Evolutionary conservation across 2,329 filamentous ascomycete species (phyloP), one percentile per base, ranked within the genome.

Genomic region (Acephala macrosclerotiorum): DNA sequence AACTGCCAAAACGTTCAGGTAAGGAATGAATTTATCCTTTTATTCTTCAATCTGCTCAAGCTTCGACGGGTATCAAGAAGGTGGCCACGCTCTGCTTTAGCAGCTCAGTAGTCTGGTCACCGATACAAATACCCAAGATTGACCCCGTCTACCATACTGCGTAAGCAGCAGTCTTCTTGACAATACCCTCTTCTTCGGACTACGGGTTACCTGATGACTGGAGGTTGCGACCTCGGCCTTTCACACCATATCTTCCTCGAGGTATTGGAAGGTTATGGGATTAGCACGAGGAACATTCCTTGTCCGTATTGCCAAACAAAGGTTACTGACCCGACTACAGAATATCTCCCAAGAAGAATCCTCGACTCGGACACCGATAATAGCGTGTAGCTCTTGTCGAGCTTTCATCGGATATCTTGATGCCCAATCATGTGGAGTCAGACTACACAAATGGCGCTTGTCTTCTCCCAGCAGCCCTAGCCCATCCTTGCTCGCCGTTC

Each of bases 121-220:
- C 87, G 88, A 90, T 91, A 90, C 88, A 87, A 85, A 80, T 87
- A 83, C 87, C 88, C 88, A 74, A 91, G 72, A 91, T 77, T 66
- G 80, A 87, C 59, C 67, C 63, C 68, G 70, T 63, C 64, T 67
- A 63, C 67, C 67, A 65, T 64, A 74, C 73, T 74, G 75, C 72
- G 71, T 73, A 67, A 65, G 69, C 65, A 68, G 68, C 70, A 69
- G 71, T 68, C 69, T 66, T 64, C 66, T 69, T 72, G 75, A 76
- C 29, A 33, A 55, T 75, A 82, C 78, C 80, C 80, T 76, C 68
- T 74, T 75, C 73, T 72, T 69, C 38, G 58, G 68, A 74, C 70
- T 72, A 77, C 70, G 83, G 85, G 83, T 82, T 82, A 69, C 70
- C 73, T 72, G 59, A 60, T 68, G 65, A 68, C 62, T 66, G 64